Base-by-base conservation (phyloP, 2,329 filamentous ascomycete species). In the Alternaria sp. region DNA sequence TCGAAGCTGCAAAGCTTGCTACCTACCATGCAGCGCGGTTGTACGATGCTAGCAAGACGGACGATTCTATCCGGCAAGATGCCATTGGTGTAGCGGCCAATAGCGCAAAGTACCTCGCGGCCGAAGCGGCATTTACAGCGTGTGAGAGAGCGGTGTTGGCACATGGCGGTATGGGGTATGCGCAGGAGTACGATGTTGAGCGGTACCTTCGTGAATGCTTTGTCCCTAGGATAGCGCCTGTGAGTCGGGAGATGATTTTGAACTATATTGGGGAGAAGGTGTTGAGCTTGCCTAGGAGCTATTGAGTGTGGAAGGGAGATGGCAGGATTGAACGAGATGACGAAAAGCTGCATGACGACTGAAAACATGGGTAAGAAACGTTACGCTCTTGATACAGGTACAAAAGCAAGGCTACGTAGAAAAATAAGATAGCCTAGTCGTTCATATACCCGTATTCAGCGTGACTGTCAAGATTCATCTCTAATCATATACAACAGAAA, bases 191-290 rank as follows among this genome's bases (percentile, higher is more conserved):
- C 67, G 84, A 89, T 71, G 87, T 89, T 1, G 86, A 89, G 74
- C 77, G 87, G 48, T 89, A 86, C 73, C 67, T 89, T 54, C 79
- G 87, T 38, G 86, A 88, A 73, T 85, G 83, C 54, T 82, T 88
- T 59, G 85, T 88, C 10, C 86, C 86, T 1, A 72, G 86, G 22
- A 86, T 89, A 61, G 86, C 86, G 3, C 86, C 86, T 0, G 85
- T 89, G 6, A 87, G 85, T 66, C 75, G 85, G 56, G 90, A 92
- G 80, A 92, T 92, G 90, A 91, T 92, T 54, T 80, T 91, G 81
- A 92, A 92, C 66, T 92, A 88, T 74, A 85, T 92, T 12, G 84
- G 85, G 3, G 90, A 92, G 74, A 91, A 87, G 79, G 89, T 87
- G 0, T 76, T 92, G n/a, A 79, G 83, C 4, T 69, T 92, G 27